These are phyloP conservation scores for Pulveroboletus sp. DNA, from an alignment of 768 basidiomycete species.

Conservation along the genomic window DNA sequence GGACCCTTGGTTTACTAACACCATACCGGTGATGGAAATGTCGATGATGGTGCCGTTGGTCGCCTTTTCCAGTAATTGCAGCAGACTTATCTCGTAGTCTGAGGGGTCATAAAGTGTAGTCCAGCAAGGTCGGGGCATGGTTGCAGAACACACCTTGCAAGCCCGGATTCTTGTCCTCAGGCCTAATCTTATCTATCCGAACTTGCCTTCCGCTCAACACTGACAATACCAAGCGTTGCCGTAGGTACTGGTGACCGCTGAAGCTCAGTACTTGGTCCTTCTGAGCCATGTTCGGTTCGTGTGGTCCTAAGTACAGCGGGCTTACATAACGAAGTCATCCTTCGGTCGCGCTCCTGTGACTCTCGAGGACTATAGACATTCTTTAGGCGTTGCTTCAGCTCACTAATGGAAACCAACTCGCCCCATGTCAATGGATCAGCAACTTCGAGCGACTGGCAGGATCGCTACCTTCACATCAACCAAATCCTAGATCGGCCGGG, in stretches of 20 bases:
- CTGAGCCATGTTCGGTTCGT: conserved; percentile 34
- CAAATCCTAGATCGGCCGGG: conserved; percentile 81
- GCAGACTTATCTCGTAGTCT: conserved; percentile 92
- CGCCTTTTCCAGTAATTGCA: conserved; percentile 82
- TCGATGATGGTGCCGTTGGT: conserved; percentile 95
- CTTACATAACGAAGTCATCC: conserved; percentile 26
- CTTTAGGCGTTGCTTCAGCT: conserved; percentile 8
- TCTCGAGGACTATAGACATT: conserved; percentile 8
- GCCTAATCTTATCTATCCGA: conserved; percentile 80
- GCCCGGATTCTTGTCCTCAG: conserved; percentile 93
- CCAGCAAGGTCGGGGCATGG: background rate
- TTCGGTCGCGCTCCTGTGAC: background rate
- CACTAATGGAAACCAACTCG: conserved; percentile 23
- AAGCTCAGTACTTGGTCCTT: conserved; percentile 46
- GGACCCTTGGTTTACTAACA: background rate
- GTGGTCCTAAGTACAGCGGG: background rate
- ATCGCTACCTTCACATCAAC: conserved; percentile 78
- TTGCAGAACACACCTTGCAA: conserved; percentile 58
- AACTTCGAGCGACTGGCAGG: conserved; percentile 43
- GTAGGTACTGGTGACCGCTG: conserved; percentile 77
- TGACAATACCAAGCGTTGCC: conserved; percentile 83
- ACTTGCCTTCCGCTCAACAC: conserved; percentile 84
- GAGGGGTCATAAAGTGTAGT: background rate
- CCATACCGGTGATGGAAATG: conserved; percentile 88
- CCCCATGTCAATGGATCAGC: conserved; percentile 34